Conservation (phyloP, 1,284 basidiomycete species). For the Marasmius tenuissimus region DNA sequence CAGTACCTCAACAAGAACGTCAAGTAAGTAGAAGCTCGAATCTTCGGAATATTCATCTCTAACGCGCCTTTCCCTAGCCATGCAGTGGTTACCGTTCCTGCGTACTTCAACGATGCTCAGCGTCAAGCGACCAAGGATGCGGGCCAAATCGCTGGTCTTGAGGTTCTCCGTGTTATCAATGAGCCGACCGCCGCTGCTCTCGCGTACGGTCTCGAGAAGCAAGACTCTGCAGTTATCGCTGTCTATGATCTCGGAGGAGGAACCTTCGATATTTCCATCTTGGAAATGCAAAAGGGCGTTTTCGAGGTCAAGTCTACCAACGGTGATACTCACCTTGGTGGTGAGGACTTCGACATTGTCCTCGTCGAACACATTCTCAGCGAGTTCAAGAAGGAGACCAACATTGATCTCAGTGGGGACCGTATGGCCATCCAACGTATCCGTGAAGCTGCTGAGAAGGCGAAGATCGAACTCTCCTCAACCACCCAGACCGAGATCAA, state of each 20-base stretch:
- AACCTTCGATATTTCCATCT: constrained; percentile 97
- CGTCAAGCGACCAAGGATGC: constrained; percentile 98
- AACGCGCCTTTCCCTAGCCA: constrained; percentile 42
- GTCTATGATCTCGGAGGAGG: constrained; percentile 97
- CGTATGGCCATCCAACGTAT: constrained; percentile 99
- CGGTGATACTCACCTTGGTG: constrained; percentile 98
- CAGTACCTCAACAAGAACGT: constrained; percentile 91
- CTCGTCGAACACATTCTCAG: constrained; percentile 87
- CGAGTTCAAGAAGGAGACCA: constrained; percentile 94
- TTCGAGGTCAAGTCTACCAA: constrained; percentile 99
- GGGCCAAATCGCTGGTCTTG: constrained; percentile 94
- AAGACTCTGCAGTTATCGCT: constrained; percentile 85
- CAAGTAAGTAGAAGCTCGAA: constrained; percentile 62
- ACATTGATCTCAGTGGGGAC: constrained; percentile 82
- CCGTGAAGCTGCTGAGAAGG: constrained; percentile 98
- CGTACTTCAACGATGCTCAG: constrained; percentile 99
- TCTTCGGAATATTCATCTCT: too few relatives aligned
- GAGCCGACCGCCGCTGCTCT: constrained; percentile 98
- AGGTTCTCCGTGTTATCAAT: constrained; percentile 98
- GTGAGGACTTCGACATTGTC: constrained; percentile 96
- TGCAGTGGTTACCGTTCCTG: constrained; percentile 92
- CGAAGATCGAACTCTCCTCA: constrained; percentile 97
- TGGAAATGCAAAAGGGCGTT: constrained; percentile 99
- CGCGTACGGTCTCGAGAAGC: constrained; percentile 91
- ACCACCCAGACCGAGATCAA: constrained; percentile 95